Base-by-base conservation (phyloP, 768 basidiomycete species). In the Boletus tylopilopsis region DNA sequence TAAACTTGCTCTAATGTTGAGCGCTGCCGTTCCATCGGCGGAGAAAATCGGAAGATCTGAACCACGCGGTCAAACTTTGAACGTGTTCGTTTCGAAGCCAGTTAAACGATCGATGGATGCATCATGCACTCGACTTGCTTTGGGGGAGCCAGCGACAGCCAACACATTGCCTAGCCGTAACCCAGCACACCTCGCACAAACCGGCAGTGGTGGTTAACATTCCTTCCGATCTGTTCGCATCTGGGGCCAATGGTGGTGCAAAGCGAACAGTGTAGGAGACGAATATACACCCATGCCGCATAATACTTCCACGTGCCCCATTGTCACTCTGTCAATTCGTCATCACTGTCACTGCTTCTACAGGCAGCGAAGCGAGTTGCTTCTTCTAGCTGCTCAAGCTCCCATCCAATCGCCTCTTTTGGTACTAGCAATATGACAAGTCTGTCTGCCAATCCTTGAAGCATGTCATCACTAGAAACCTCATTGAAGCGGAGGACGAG, bases 371-470 rank as follows among this genome's bases (percentile, higher is more conserved):
- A 66, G 27, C 60, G 69, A 3, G 80, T 78, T 8, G 78, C 74
- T 38, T 63, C 73, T 69, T 94, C 90, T 25, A 92, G 69, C 46
- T 71, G 73, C 53, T 82, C 80, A 21, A 94, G 72, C 42, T 78
- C 79, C 88, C 89, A 91, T 3, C 83, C 86, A 40, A 90, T 74
- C 37, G 63, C 61, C 34, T 49, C 37, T 57, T 90, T 92, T 12
- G 73, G 61, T 36, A 91, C 66, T 47, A 57, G 54, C 33, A 77
- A 42, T 9, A 59, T 52, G 27, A 64, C 58, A 19, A 90, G 60
- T 40, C 64, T 60, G 18, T 64, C 61, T 0, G 76, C 80, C 29
- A 92, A 64, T 18, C 53, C 56, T n/a, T 56, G 48, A 35, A 91
- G 65, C 27, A 68, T 59, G 16, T 76, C 74, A 46, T 92, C 86